Evolutionary conservation across 495 filamentous ascomycete species (phyloP).

Genomic region (Talaromyces adpressus): DNA sequence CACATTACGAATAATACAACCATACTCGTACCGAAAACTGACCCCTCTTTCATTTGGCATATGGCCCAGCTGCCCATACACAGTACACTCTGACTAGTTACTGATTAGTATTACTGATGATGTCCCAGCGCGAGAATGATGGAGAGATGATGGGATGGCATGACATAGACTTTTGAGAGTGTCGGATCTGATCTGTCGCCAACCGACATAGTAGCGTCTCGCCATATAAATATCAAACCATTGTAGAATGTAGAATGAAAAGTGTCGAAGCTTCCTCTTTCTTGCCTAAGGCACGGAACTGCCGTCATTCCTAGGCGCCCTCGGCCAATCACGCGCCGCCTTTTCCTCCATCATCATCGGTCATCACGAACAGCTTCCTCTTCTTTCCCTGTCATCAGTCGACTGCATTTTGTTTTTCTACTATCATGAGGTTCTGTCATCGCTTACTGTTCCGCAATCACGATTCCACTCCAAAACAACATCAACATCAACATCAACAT

Average conservation of each 20-base stretch:
- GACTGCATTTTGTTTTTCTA: background rate
- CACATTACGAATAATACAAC: background rate
- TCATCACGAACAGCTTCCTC: background rate
- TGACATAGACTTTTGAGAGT: background rate
- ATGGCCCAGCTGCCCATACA: background rate
- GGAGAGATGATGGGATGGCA: background rate
- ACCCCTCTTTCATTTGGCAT: constrained; percentile 5
- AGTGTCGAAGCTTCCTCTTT: background rate
- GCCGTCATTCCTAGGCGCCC: background rate
- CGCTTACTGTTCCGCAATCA: background rate
- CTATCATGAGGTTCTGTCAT: background rate
- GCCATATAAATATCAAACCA: background rate
- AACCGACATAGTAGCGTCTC: background rate
- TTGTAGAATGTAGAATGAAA: background rate
- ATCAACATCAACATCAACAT: background rate
- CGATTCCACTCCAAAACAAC: background rate
- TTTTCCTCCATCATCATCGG: background rate
- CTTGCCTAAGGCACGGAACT: background rate
- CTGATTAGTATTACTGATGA: no score
- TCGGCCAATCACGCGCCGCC: background rate
- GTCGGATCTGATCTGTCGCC: background rate
- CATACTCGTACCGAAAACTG: background rate
- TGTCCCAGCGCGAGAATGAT: background rate
- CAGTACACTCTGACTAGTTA: background rate
- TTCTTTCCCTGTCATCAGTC: background rate